phyloP scores from a whole-genome alignment of 768 basidiomycete genomes.

The Mycena albidolilacea region DNA sequence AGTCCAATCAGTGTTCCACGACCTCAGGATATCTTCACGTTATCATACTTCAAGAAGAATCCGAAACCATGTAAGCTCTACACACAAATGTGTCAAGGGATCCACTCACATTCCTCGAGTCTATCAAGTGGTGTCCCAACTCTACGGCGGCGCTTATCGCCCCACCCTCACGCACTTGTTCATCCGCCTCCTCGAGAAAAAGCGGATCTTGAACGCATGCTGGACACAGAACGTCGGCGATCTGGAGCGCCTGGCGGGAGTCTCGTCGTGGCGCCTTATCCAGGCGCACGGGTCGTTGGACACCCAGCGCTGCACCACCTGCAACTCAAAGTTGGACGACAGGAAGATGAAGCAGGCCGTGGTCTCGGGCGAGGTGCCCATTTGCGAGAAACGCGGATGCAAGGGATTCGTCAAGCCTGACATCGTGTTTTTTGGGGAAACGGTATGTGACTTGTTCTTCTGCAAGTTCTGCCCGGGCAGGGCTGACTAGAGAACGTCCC shows the following conservation, averaged over 20 bases:
- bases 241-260: conserved; percentile 20
- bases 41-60: conserved; percentile 31
- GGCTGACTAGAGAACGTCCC: neutral
- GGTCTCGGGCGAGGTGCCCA: conserved; percentile 10
- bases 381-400: conserved; percentile 27
- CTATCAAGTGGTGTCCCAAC: conserved; percentile 26
- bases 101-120: neutral
- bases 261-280: conserved; percentile 28
- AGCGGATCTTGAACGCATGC: conserved; percentile 10
- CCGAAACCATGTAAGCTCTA: conserved; percentile 20
- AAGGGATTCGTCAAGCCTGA: conserved; percentile 34
- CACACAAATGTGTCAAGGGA: neutral
- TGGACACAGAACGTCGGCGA: conserved; percentile 31
- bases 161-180: conserved; percentile 34
- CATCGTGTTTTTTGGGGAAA: conserved; percentile 28
- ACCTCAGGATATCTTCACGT: conserved; percentile 27
- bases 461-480: neutral
- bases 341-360: conserved; percentile 32
- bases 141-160: conserved; percentile 30
- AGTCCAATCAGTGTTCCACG: conserved; percentile 10
- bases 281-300: conserved; percentile 31
- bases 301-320: conserved; percentile 28
- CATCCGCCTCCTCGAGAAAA: conserved; percentile 27
- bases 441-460: neutral
- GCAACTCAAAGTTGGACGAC: conserved; percentile 28